These are phyloP conservation scores for Lasiosphaeriaceae sp. DNA, from an alignment of 495 filamentous ascomycete species.

Conservation along the genomic window DNA sequence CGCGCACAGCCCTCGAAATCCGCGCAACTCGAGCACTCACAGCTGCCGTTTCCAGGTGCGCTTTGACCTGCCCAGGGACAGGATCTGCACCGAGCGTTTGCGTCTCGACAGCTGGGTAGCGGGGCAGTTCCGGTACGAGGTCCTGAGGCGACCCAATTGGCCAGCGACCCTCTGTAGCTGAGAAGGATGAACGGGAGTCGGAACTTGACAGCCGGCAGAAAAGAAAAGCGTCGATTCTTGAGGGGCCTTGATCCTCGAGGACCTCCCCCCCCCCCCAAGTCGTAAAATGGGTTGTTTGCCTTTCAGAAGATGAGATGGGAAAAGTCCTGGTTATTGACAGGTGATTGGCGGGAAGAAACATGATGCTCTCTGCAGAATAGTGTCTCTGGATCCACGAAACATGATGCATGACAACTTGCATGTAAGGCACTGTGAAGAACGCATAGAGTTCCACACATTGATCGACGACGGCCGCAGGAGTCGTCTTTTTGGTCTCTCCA, in stretches of 20 bases:
- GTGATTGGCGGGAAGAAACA: not conserved
- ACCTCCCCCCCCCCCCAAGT: too few relatives aligned
- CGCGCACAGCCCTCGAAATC: not conserved
- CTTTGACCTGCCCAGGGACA: conserved; percentile 7
- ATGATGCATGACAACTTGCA: conserved; percentile 9
- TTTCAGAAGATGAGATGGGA: not conserved
- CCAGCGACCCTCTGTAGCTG: not conserved
- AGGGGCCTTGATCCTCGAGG: too few relatives aligned
- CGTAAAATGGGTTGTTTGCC: too few relatives aligned
- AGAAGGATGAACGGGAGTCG: not conserved
- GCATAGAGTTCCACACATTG: not conserved
- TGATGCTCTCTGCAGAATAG: not conserved
- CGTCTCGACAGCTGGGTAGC: not conserved
- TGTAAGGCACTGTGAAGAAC: not conserved
- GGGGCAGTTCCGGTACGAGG: not conserved
- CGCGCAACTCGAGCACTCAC: too few relatives aligned
- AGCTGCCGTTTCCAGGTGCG: not conserved
- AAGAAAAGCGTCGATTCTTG: not conserved
- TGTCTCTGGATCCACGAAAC: conserved; percentile 10
- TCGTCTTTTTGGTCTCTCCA: not conserved
- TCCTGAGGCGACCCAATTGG: conserved; percentile 1
- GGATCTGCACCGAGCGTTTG: not conserved
- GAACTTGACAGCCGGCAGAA: not conserved
- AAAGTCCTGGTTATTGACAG: not conserved
- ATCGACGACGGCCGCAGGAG: not conserved